Base-by-base conservation (phyloP, 2,329 filamentous ascomycete species). In the Diaporthe nobilis region DNA sequence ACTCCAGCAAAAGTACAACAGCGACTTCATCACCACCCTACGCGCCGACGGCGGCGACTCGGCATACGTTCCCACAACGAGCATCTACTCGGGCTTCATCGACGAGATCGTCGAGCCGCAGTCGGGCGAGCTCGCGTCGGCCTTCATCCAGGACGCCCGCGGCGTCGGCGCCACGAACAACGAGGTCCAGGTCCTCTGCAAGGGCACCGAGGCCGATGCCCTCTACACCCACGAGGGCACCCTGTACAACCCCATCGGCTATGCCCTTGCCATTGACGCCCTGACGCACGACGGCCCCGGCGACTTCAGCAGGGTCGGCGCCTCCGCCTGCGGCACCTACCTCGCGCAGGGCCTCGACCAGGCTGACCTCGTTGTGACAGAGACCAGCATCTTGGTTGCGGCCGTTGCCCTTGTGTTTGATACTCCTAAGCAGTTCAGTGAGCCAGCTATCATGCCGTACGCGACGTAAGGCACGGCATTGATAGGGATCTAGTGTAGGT, bases 1-100 rank as follows among this genome's bases (percentile, higher is more conserved):
- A 37, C 79, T 86, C 4, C 88, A 90, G 80, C 88, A 89, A 77
- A 76, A 84, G 65, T 86, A 85, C 75, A 83, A 83, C 58, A 84
- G 83, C 37, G 82, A 84, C 9, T 88, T 85, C 79, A 81, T 89
- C 73, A 77, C 77, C 2, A 82, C 81, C 0, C 79, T 90, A 4
- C 84, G 87, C 12, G 77, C 75, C 17, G 81, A 85, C 51, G 85
- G 84, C 31, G 88, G 89, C 3, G 87, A 87, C 76, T 86, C 85
- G 1, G 87, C 88, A 3, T 90, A 88, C 76, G 87, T 91, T 0
- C 88, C 88, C 3, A 90, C 88, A 0, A 91, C 89, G 0, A 88
- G 83, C 0, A 82, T 91, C 63, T 90, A 88, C 81, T 87, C 86
- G 0, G 81, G 82, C 25, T 81, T 85, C 67, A 80, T 85, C 42